A percentile compares a stretch with the other conserved stretches of the same genome.
phyloP scores from a whole-genome alignment of 106 monocot genomes.

The Amphibolis antarctica region DNA sequence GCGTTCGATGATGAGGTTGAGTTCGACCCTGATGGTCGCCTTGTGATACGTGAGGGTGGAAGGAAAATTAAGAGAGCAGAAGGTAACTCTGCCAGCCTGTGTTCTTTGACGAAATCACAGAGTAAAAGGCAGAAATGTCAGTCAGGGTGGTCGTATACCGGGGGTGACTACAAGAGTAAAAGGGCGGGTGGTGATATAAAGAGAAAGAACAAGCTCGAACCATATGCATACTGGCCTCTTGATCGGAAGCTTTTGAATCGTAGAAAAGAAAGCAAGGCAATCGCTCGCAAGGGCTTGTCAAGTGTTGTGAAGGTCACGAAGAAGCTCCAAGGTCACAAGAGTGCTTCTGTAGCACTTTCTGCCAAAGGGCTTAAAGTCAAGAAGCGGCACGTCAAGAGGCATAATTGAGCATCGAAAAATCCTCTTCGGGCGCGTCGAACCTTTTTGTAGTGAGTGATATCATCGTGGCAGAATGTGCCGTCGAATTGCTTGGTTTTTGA shows the following conservation, averaged over 20 bases:
- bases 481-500: too few species aligned
- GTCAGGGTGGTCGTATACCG: constrained; percentile 84
- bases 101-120: constrained; percentile 15
- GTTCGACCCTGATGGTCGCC: constrained; percentile 65
- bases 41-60: constrained; percentile 46
- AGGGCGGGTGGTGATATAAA: constrained; percentile 77
- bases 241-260: constrained; percentile 82
- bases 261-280: constrained; percentile 49
- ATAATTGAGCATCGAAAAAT: not conserved
- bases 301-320: constrained; percentile 61
- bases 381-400: constrained; percentile 7
- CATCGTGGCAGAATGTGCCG: too few species aligned
- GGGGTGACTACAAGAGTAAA: constrained; percentile 63
- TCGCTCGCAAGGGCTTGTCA: constrained; percentile 79
- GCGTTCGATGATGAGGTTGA: constrained; percentile 46
- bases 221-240: constrained; percentile 94
- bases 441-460: too few species aligned
- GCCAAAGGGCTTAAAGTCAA: constrained; percentile 28
- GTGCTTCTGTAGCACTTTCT: constrained; percentile 25
- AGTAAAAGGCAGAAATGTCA: constrained; percentile 32
- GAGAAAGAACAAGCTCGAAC: constrained; percentile 82
- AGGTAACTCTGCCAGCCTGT: constrained; percentile 17
- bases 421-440: too few species aligned
- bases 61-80: constrained; percentile 25
- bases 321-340: constrained; percentile 65